Evolutionary conservation across 371 early-diverging fungal species (phyloP).

Genomic region (Mucor mucedo): DNA sequence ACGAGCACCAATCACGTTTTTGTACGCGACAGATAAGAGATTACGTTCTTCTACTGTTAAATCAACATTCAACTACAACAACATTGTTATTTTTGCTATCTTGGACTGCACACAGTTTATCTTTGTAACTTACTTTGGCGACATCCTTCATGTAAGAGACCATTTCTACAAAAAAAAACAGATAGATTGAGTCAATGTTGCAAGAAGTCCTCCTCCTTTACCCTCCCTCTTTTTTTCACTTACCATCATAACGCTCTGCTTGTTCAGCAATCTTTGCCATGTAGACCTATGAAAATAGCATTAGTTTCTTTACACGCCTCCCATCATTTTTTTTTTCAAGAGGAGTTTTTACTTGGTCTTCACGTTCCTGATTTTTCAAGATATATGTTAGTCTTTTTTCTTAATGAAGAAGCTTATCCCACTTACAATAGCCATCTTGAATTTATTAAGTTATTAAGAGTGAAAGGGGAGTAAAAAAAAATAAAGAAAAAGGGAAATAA

Average conservation of each 20-base stretch:
- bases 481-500: conserved; percentile 9
- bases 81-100: background rate
- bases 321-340: background rate
- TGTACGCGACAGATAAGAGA: conserved; percentile 98
- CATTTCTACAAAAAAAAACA: conserved; percentile 76
- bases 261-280: conserved; percentile 99
- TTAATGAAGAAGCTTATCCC: background rate
- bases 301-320: background rate
- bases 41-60: conserved; percentile 98
- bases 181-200: background rate
- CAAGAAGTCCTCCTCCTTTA: background rate
- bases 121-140: conserved; percentile 55
- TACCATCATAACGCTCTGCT: conserved; percentile 96
- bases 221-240: background rate
- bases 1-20: conserved; percentile 99
- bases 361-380: conserved; percentile 41
- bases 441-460: conserved; percentile 3
- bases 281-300: conserved; percentile 43
- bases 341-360: conserved; percentile 34
- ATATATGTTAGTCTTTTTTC: background rate
- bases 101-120: background rate
- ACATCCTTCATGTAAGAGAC: conserved; percentile 92
- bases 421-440: conserved; percentile 26
- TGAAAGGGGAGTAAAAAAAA: conserved; percentile 4
- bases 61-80: conserved; percentile 58